Percentiles rank a stretch among this genome's conserved stretches.
Evolutionary conservation across 192 early-diverging fungal species (phyloP).

Genomic region (Gonapodya sp.): DNA sequence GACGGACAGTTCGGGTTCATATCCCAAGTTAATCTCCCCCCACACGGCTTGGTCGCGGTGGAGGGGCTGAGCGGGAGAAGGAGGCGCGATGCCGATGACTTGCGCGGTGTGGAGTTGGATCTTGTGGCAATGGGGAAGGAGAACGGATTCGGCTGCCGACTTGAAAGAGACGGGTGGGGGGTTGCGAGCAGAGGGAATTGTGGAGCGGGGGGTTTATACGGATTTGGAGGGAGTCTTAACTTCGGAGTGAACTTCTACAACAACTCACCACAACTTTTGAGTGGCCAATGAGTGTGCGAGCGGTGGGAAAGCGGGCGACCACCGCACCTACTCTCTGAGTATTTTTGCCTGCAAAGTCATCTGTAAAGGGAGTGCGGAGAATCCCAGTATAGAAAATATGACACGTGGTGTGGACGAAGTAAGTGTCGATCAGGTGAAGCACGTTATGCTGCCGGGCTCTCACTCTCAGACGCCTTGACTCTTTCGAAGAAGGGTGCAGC

Average conservation of each 20-base stretch:
- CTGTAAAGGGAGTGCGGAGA: neutral
- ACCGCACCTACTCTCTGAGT: neutral
- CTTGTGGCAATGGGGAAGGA: neutral
- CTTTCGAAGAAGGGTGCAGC: neutral
- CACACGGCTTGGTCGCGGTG: slow-evolving; percentile 10
- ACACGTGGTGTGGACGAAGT: neutral
- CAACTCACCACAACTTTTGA: neutral
- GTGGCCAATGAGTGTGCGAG: neutral
- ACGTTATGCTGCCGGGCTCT: neutral
- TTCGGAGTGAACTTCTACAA: no score
- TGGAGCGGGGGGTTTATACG: neutral
- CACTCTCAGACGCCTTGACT: neutral
- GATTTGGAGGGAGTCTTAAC: no score
- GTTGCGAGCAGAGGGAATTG: neutral
- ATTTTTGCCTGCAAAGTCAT: slow-evolving; percentile 7
- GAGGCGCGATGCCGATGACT: slow-evolving; percentile 3
- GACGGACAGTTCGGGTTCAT: neutral
- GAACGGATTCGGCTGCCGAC: neutral
- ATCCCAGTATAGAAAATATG: no score
- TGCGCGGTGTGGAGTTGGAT: slow-evolving; percentile 2
- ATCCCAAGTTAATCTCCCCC: neutral
- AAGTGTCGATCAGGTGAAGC: neutral
- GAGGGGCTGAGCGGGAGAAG: slow-evolving; percentile 7
- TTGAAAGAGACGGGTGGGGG: neutral
- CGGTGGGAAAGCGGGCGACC: neutral